Evolutionary conservation across 441 rosid species (phyloP), one percentile per base, ranked within the genome.

Genomic region (Manihot esculenta): DNA sequence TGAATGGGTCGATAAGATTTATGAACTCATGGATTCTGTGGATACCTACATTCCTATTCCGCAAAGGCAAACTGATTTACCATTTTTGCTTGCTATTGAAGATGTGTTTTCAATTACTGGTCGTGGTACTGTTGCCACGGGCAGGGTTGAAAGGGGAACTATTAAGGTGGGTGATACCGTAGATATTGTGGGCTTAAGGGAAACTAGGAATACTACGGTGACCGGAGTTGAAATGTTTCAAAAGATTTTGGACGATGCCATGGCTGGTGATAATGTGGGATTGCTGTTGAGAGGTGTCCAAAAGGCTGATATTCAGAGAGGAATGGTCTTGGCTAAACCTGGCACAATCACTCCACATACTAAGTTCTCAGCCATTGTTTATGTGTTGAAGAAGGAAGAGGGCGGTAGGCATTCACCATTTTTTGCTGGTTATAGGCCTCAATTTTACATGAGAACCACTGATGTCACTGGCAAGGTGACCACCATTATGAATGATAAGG

Each of bases 91-190:
- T 72, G 98, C 98, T 48, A 61, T 94, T 74, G 99, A 92, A 65
- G 98, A 92, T 76, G 98, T 94, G 45, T 92, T 94, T 76, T 90
- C 99, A 0, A 92, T 94, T 70, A 92, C 97, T 0, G 98, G 98
- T 50, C 97, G 97, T 81, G 98, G 99, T n/a, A 94, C 98, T 0
- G 98, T 92, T 13, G 97, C 97, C 63, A 94, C 98, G 0, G 98
- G 97, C 30, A 86, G 93, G 73, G 87, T 94, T 10, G 98, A 92
- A 85, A 90, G 98, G 78, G 97, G 98, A 17, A 87, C 84, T 0
- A 21, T 89, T 35, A 90, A 68, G 84, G 85, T 87, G 26, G 97
- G 97, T 57, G 97, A 94, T 15, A 90, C 88, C 1, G 90, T 94
- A 9, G 96, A 89, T 62, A 60, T 89, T 66, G 94, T 94, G 7